Base-by-base conservation (phyloP, 2,329 filamentous ascomycete species). In the Fusarium sp. region DNA sequence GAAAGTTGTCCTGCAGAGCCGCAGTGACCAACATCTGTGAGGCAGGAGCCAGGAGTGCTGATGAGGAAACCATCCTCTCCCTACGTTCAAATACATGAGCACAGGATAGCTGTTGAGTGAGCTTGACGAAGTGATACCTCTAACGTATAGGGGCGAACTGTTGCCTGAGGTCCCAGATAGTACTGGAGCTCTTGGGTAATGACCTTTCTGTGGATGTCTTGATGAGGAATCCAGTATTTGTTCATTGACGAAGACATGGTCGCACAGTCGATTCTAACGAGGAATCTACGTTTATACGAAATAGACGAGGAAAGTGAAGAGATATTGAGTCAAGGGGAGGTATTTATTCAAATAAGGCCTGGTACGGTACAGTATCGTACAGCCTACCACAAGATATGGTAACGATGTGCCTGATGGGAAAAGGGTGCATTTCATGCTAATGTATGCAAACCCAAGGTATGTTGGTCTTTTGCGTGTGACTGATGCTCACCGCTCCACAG, bases 1-100 rank as follows among this genome's bases (percentile, higher is more conserved):
- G 32, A 42, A 58, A 32, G 32, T 29, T 44, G 46, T 43, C 47
- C 40, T 32, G n/a, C 34, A 34, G 38, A 59, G 44, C 24, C 32
- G 34, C 53, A 49, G 43, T 51, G 45, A 74, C 87, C 84, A 79
- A 89, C 87, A 81, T 90, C 87, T 71, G 86, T 88, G 71, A 89
- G 77, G 75, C 86, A 89, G 58, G 83, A 81, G 34, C 87, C 87
- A 10, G 86, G 85, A 4, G 87, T 89, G 30, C 84, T 85, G 73
- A 89, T 89, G 63, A 90, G 81, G 72, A 86, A 89, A 4, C 88
- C 88, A 77, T 89, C 87, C 79, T 89, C 87, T 72, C 87, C 87
- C 87, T 89, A 65, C 50, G 60, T 50, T 52, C 58, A 42, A 72
- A 62, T 60, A 59, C 66, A 77, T 73, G 70, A 75, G 58, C 55